Percentiles rank a stretch among this genome's conserved stretches.
Conservation (phyloP, 2,329 filamentous ascomycete genomes). For the Diaporthe velutina region DNA sequence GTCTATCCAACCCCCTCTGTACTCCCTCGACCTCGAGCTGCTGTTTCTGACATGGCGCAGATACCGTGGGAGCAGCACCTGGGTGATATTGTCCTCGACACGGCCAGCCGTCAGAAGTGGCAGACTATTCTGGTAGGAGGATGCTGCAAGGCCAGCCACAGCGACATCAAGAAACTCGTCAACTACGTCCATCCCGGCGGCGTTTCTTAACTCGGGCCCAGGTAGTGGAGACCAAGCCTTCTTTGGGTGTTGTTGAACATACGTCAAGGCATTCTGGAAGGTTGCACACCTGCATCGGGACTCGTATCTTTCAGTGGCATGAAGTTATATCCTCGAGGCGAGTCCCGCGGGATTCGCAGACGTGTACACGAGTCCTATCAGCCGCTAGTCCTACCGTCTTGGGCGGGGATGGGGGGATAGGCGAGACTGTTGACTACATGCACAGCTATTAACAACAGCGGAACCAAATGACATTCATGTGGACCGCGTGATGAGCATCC, state of each 20-base stretch:
- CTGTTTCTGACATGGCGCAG: constrained; percentile 38
- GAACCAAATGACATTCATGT: too few relatives aligned
- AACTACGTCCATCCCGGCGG: constrained; percentile 2
- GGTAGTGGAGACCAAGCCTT: too few relatives aligned
- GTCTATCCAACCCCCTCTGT: neutral
- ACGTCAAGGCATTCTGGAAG: rapidly evolving
- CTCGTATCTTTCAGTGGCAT: neutral
- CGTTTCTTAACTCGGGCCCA: neutral
- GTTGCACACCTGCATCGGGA: neutral
- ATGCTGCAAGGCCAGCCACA: constrained; percentile 63
- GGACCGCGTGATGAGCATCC: too few relatives aligned
- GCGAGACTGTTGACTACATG: neutral
- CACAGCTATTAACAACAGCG: too few relatives aligned
- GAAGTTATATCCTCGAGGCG: neutral
- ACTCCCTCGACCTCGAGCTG: neutral
- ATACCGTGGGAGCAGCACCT: constrained; percentile 62
- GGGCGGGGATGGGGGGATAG: too few relatives aligned
- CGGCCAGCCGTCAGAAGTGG: constrained; percentile 56
- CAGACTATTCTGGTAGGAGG: constrained; percentile 63
- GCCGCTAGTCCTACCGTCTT: neutral
- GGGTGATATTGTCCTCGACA: constrained; percentile 53
- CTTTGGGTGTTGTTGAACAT: too few relatives aligned
- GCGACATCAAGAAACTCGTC: constrained; percentile 42
- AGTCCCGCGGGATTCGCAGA: too few relatives aligned
- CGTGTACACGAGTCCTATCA: neutral